Base-by-base conservation (phyloP, 2,329 filamentous ascomycete species). In the Hypomyces perniciosus region DNA sequence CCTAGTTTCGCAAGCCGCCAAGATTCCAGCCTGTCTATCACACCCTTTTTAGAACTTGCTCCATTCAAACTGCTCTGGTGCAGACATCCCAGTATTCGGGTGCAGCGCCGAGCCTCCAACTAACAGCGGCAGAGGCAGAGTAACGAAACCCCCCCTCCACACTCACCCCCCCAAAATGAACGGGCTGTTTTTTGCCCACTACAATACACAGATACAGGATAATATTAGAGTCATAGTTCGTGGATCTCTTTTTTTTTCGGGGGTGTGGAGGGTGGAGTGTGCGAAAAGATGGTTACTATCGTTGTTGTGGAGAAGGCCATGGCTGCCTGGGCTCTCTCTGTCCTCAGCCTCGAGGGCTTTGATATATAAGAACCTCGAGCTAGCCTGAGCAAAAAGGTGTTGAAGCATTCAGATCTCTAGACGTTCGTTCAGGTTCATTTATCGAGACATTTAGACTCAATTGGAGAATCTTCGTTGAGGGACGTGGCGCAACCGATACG, bases 231-330 rank as follows among this genome's bases (percentile, higher is more conserved):
- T 46, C 48, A 44, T 31, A 29, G 41, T 30, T 26, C 45, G 45
- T 42, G 30, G 37, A 35, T 37, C 44, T 46, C 37, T 26, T 42
- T n/a, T 45, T n/a, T 45, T 8, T 33, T 45, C 30, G 33, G 44
- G 44, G 31, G 43, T 46, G 48, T 42, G 43, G 27, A 43, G 31
- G 40, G 44, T 37, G 13, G 43, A 31, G 31, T 43, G 48, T 42
- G 35, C 10, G 35, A n/a, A 12, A 37, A 26, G 13, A n/a, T 7
- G 13, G 7, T 31, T 38, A 12, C 27, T 31, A 46, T 51, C 43
- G n/a, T 7, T 37, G 20, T 20, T 20, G 48, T 51, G 48, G 48
- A 46, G 48, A 42, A 46, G 44, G 43, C 26, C 48, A 27, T 30
- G 48, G 48, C 48, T 51, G 48, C 48, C 48, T 50, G 48, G 42